Base-by-base conservation (phyloP, 176 grass and related monocot genomes). In the Bromus sterilis region DNA sequence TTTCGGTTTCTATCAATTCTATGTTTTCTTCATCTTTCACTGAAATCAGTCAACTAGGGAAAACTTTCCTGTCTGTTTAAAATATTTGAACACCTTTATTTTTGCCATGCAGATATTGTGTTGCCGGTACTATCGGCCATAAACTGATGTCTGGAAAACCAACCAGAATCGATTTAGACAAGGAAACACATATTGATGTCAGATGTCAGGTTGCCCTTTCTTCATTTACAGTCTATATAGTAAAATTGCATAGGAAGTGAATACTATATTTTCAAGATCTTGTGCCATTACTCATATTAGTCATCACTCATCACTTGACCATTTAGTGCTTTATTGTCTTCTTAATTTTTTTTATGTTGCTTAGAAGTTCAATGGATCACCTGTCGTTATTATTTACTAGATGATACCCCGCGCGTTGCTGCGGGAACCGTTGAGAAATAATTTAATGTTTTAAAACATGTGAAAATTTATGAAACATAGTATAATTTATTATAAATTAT, bases 131-230 rank as follows among this genome's bases (percentile, higher is more conserved):
- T 9, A 83, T 98, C 69, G 95, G 95, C 60, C 95, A 95, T 84
- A 94, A 98, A 53, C 82, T 98, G 84, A 98, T 98, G 95, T 98
- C 90, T 46, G 95, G 95, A 36, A 98, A 98, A 89, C 84, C 90
- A 80, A 91, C 92, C 21, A 90, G 20, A 82, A 80, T 98, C 82
- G 83, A 93, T 84, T 79, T 97, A 78, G 91, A 95, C 60, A 91
- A 89, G 66, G 95, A 91, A 56, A 93, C 88, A 37, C 88, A 88
- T 66, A 91, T 98, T 71, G 86, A 98, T 72, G 95, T 98, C 76
- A 91, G 86, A 91, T 98, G 92, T 63, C 95, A 95, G 95, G 95
- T 98, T 60, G 31, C 21, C 33, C 34, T 90, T 83, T 48, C 41
- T 66, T 62, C 43, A 80, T 76, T 78, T 69, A 58, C 69, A 31